Base-by-base conservation (phyloP, 2,329 filamentous ascomycete genomes). In the Phyllosticta citriasiana region DNA sequence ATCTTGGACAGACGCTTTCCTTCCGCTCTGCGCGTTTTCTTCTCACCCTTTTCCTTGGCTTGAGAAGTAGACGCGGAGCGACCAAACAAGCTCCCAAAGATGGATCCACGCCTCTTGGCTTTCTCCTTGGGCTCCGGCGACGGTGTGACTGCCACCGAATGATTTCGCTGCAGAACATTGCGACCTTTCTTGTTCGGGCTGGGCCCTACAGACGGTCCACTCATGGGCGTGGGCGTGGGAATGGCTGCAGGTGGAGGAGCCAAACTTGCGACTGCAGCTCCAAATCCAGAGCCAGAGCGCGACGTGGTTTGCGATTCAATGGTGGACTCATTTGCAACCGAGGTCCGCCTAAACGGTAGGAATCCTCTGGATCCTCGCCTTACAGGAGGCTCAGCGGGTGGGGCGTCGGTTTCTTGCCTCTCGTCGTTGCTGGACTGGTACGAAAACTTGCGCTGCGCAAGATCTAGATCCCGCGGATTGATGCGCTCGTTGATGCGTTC, bases 21-120 rank as follows among this genome's bases (percentile, higher is more conserved):
- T 8, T 57, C 55, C 16, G 55, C 27, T 12, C 54, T 25, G 10
- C 56, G 51, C 6, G 57, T 22, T 25, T 58, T 57, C 55, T 62
- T 57, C 12, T 58, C 60, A 1, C 55, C 55, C 35, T 62, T 56
- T 35, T 76, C 76, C 6, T 69, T 70, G 5, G 52, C 25, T 3
- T 24, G n/a, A 1, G 57, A 22, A 14, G 25, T 53, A 4, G 60
- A 57, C 1, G 27, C 26, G 2, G 60, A 62, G 33, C 77, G 70
- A 30, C 73, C 70, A 59, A 80, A 79, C 1, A 80, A 64, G 35
- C 71, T 74, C 4, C 77, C 76, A 10, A 80, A 64, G 3, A 71
- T 66, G 1, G 78, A 79, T 55, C 79, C 78, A 35, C 77, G 71
- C 60, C 77, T 78, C 64, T 78, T 79, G 65, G 73, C 74, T 57